Base-by-base conservation (phyloP, 306 rosid species). In the Vigna hirtella region DNA sequence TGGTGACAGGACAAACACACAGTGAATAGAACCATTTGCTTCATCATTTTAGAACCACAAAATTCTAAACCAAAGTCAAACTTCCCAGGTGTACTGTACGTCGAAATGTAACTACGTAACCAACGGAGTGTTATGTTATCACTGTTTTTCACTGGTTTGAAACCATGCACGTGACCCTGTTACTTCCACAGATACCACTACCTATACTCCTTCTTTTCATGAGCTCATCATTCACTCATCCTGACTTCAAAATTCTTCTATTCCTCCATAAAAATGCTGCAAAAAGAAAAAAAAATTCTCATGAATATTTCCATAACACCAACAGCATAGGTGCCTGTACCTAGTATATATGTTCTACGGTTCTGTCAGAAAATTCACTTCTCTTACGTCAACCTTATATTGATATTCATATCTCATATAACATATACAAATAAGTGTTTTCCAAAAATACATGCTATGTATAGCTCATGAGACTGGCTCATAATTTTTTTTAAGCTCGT, bases 121-220 rank as follows among this genome's bases (percentile, higher is more conserved):
- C 17, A 49, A 15, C 3, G 2, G 3, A 42, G 47, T 40, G 11
- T 2, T 43, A 15, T 40, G 11, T 0, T 43, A 15, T 24, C 57
- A 26, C 5, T 49, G 13, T 26, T 9, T 22, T 22, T 68, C 24
- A 26, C 6, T 5, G 57, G 4, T 13, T 24, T 47, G 3, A 67
- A 68, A 47, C 4, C 30, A 6, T 58, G 76, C 77, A 73, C 48
- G 77, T 72, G 77, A 72, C 38, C 20, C 3, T 36, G 9, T 9
- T 7, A 34, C 61, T 42, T 42, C 13, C 47, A 42, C 47, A 42
- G 4, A 42, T 42, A 42, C 34, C 34, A 30, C 13, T 42, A 42
- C 47, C 9, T 6, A 11, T 6, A 43, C 2, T 11, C 2, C 0
- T 30, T 68, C n/a, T 68, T 69, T 14, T 69, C 4, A 4, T n/a